These are phyloP conservation scores for Tolypocladium ophioglossoides DNA, from an alignment of 2,329 filamentous ascomycete species.

Conservation along the genomic window DNA sequence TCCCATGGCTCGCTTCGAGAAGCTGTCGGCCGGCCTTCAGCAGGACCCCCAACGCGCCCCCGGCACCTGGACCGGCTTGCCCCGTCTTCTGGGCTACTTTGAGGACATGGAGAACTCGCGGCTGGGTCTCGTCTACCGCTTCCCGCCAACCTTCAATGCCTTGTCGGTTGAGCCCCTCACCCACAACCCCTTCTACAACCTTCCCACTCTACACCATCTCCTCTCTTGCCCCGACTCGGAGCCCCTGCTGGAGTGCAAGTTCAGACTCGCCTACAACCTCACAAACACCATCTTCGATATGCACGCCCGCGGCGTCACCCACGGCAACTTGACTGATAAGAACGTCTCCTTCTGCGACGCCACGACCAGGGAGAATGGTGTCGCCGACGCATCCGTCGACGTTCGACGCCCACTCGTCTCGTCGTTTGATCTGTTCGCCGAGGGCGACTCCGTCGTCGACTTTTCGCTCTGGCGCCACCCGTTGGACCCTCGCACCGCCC, in stretches of 20 bases:
- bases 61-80: conserved; percentile 50
- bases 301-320: conserved; percentile 57
- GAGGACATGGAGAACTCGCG: conserved; percentile 62
- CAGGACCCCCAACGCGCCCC: conserved; percentile 39
- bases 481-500: conserved; percentile 43
- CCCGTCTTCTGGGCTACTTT: conserved; percentile 57
- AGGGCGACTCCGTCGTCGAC: conserved; percentile 10
- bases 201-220: conserved; percentile 44
- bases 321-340: conserved; percentile 57
- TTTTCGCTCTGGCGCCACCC: conserved; percentile 45
- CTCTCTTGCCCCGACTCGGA: conserved; percentile 42
- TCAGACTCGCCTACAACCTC: conserved; percentile 62
- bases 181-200: conserved; percentile 36
- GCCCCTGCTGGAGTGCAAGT: conserved; percentile 64
- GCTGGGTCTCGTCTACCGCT: conserved; percentile 64
- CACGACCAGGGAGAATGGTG: conserved; percentile 28
- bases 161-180: conserved; percentile 42
- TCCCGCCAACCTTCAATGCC: conserved; percentile 54
- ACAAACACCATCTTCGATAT: conserved; percentile 64
- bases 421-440: conserved; percentile 61
- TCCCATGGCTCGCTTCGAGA: conserved; percentile 54
- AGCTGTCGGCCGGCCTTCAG: conserved; percentile 47
- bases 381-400: conserved; percentile 40
- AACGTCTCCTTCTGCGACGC: conserved; percentile 56
- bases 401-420: conserved; percentile 60